Conservation (phyloP, 2,329 filamentous ascomycete species). For the Fusarium mangiferae region DNA sequence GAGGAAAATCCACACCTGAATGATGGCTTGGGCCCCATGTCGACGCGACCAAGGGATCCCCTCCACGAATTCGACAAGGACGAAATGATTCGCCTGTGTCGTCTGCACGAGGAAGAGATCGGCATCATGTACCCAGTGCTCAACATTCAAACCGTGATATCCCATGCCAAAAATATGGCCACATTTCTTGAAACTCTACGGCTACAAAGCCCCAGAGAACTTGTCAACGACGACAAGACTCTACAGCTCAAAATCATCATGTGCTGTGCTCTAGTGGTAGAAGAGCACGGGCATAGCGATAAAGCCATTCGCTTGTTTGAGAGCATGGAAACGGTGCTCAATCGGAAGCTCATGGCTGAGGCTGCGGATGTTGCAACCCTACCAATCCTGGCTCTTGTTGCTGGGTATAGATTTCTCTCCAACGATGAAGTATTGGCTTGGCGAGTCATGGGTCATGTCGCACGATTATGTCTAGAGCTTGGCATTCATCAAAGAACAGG, state of each 20-base stretch:
- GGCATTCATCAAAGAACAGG: constrained; percentile 85
- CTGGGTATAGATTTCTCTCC: constrained; percentile 81
- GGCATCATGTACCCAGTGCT: constrained; percentile 92
- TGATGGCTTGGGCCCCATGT: constrained; percentile 33
- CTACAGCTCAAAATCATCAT: constrained; percentile 85
- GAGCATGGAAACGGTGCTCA: constrained; percentile 77
- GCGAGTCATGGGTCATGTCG: constrained; percentile 85
- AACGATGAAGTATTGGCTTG: constrained; percentile 89
- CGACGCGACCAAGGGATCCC: constrained; percentile 69
- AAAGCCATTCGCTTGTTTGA: constrained; percentile 79
- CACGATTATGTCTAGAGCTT: constrained; percentile 81
- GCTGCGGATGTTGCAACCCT: constrained; percentile 59
- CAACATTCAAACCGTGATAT: constrained; percentile 76
- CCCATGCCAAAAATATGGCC: constrained; percentile 75
- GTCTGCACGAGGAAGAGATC: constrained; percentile 88
- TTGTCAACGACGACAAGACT: constrained; percentile 64
- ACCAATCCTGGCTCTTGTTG: constrained; percentile 62
- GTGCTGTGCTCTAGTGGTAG: constrained; percentile 79
- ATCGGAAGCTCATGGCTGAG: constrained; percentile 71
- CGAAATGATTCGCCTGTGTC: constrained; percentile 82
- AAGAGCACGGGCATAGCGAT: constrained; percentile 81
- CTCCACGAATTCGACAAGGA: constrained; percentile 82
- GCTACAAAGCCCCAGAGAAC: constrained; percentile 47
- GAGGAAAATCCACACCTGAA: constrained; percentile 64
- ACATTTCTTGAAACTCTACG: constrained; percentile 72